A percentile compares a stretch with the other conserved stretches of the same genome.
Conservation (phyloP, 1,284 basidiomycete species). For the Malassezia globosa region DNA sequence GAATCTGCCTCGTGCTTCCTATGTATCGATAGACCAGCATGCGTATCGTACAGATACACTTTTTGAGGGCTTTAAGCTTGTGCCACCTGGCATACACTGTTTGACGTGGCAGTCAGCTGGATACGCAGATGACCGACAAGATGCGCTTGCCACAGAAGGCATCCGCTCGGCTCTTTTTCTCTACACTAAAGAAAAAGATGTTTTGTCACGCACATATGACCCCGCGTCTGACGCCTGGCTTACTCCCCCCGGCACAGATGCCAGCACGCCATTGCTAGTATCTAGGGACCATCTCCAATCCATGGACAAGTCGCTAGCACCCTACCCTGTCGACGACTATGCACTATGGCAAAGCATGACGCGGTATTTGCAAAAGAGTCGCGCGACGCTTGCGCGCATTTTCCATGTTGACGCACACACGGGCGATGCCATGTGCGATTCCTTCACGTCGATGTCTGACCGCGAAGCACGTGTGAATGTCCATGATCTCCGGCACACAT, state of each 20-base stretch:
- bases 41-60: constrained; percentile 2
- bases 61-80: constrained; percentile 17
- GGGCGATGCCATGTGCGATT: constrained; percentile 10
- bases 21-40: constrained; percentile 5
- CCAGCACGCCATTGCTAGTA: background rate
- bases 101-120: constrained; percentile 10
- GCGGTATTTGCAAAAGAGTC: background rate
- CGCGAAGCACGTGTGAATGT: background rate
- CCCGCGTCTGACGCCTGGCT: constrained; percentile 3
- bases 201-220: constrained; percentile 6
- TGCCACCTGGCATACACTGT: constrained; percentile 14
- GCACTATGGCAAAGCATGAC: background rate
- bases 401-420: background rate
- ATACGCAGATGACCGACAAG: background rate
- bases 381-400: constrained; percentile 1
- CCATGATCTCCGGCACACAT: background rate
- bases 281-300: constrained; percentile 10
- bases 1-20: constrained; percentile 7
- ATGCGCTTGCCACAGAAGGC: background rate
- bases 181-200: background rate
- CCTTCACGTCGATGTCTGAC: constrained; percentile 10
- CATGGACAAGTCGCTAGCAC: constrained; percentile 7
- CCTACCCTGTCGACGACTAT: background rate
- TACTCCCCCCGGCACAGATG: background rate
- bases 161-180: constrained; percentile 7